Evolutionary conservation across 495 filamentous ascomycete species (phyloP), one percentile per base, ranked within the genome.

Genomic region (Hypoxylon lenormandii): DNA sequence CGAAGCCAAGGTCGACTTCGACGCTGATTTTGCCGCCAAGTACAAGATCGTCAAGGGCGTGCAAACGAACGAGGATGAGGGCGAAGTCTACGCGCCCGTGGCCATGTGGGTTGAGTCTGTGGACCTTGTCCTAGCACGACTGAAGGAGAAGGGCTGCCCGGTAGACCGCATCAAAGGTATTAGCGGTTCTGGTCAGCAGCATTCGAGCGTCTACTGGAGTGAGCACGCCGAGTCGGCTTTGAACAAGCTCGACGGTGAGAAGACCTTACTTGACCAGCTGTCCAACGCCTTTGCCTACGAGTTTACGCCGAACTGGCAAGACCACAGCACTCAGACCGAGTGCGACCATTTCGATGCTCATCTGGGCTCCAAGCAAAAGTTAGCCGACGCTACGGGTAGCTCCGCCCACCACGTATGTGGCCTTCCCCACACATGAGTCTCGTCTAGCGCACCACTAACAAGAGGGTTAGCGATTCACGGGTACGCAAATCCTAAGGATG

Each of bases 261-360:
- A 84, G 74, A 70, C 80, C 1, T 80, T 94, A 19, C 85, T 92
- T 38, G 86, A 90, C 43, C 91, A 95, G 78, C 78, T 94, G n/a
- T 69, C 52, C 8, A 79, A 78, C 0, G 92, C 90, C 0, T 96
- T 98, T 75, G 91, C 92, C 5, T 91, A 96, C 77, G 89, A 90
- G 6, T 93, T 86, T 79, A 93, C 90, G 59, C 95, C 95, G 6
- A 98, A 98, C 79, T 98, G 95, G 95, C 95, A 98, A 78, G 95
- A 98, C 77, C 87, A 92, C 46, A 96, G 92, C 77, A 98, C 95
- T 0, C 93, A 97, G 81, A 81, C 82, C 50, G 91, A 98, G 77
- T 97, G 94, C 77, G 93, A 97, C 72, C 81, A 84, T 68, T 97
- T 97, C 74, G 93, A 98, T 76, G 82, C 80, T 11, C 79, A 80